Base-by-base conservation (phyloP, 1,284 basidiomycete species). In the Trichosporon faecale region DNA sequence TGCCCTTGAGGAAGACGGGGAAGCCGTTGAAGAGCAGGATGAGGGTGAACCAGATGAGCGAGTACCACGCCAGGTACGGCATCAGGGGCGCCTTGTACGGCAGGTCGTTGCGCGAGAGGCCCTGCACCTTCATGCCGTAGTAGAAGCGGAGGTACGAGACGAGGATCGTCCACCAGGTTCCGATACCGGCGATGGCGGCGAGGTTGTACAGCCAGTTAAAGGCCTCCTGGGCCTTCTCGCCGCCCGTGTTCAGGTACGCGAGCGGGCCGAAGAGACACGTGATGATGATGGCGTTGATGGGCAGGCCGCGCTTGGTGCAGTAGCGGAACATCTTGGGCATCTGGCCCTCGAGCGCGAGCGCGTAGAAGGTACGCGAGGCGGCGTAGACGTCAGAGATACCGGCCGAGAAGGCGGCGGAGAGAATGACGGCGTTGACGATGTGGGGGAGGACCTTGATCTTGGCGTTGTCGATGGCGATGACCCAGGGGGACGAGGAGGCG, bases 321-420 rank as follows among this genome's bases (percentile, higher is more conserved):
- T 68, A 68, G 49, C 66, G 64, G 73, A 87, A 83, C 68, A 86
- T 67, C 16, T 72, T 72, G 4, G 85, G 85, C 2, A 91, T 90
- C 80, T 93, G 91, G 1, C 90, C 89, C 68, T 91, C 89, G 63
- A 92, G 84, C 0, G 92, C 88, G 33, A 95, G 86, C 52, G 92
- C 93, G 79, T 94, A 94, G 29, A 95, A 85, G 27, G 92, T 90
- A 77, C 94, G 90, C 11, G 91, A 92, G 0, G 91, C 85, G 69
- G 90, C 89, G 85, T 91, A 96, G 52, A 95, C 79, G 85, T 88
- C 90, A 33, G 89, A 90, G 83, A 92, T 94, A 60, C 89, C 91
- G 3, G 94, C 91, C 7, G 91, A 93, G 86, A 94, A 93, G 2
- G 93, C 93, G 65, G 90, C 88, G 33, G 90, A 88, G 69, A 92